Evolutionary conservation across 1,284 basidiomycete genomes (phyloP), one percentile per base, ranked within the genome.

Genomic region (Agaricales sp.): DNA sequence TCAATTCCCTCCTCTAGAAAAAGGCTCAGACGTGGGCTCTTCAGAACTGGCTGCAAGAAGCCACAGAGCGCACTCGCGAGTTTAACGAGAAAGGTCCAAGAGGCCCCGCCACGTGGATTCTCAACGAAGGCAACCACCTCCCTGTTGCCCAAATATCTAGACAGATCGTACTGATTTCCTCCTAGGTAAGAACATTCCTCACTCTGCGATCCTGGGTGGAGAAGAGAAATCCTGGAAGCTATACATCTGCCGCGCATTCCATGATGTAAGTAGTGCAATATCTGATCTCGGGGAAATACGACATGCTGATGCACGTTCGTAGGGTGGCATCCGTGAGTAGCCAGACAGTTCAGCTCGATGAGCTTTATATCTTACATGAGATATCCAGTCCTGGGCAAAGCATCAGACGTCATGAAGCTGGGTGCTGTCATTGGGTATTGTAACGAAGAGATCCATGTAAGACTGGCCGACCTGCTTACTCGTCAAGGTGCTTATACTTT

Each of bases 401-500:
- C 80, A 2, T 76, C 73, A 30, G 55, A 62, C 4, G 66, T 65
- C 18, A 77, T 80, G 63, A 60, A 74, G 59, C 72, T 78, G 54
- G 83, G 84, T 11, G 78, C 69, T 24, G 72, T 77, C 37, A 71
- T 87, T 51, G 81, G 82, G 8, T 84, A 71, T 57, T 69, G 63
- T 38, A 65, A 75, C 53, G 67, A 78, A 2, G 80, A 81, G 57
- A 66, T 77, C 46, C 69, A 80, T 14, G 82, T 81, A 63, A 39
- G 72, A 62, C 39, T 46, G 11, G 16, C 14, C n/a, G 13, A 6
- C n/a, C n/a, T 30, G 6, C 26, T 14, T 14, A 14, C 26, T 6
- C 26, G 14, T 6, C 26, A 14, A 30, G 14, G 26, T 30, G 14
- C 26, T 3, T 25, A 23, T 21, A 50, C 19, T 20, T 30, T 43